Conservation (phyloP, 352 stramenopile genomes). For the Poterioochromonas sp. region DNA sequence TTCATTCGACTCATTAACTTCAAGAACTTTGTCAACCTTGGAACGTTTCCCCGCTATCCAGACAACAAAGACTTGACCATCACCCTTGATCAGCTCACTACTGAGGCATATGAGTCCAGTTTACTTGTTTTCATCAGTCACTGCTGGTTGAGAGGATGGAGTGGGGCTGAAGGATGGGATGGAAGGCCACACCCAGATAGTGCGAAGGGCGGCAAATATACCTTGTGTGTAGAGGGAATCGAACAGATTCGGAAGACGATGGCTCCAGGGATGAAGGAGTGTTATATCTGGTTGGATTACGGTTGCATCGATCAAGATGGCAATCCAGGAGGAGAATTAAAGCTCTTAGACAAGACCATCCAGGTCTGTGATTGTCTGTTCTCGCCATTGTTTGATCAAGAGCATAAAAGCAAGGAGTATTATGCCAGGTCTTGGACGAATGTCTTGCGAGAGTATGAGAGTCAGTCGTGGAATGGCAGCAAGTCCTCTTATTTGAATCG, state of each 20-base stretch:
- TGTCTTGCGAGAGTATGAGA: neutral
- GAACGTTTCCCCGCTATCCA: neutral
- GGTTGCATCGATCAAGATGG: neutral
- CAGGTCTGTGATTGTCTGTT: constrained; percentile 11
- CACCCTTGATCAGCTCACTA: neutral
- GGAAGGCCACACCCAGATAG: constrained; percentile 9
- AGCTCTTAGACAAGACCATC: neutral
- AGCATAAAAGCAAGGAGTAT: too few relatives aligned
- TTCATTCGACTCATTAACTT: constrained; percentile 3
- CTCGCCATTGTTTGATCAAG: neutral
- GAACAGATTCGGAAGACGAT: neutral
- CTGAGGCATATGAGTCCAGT: neutral
- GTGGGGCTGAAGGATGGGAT: neutral
- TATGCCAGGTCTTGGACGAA: too few relatives aligned
- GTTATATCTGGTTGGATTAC: constrained; percentile 12
- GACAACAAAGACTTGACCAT: neutral
- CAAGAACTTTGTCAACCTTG: neutral
- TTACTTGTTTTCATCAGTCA: constrained; percentile 4
- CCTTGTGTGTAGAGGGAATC: neutral
- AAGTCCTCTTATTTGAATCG: neutral
- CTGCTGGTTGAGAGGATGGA: neutral
- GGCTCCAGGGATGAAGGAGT: neutral
- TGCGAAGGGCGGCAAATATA: neutral
- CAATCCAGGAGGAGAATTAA: neutral
- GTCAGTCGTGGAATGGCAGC: neutral